Percentiles rank a stretch among this genome's conserved stretches.
Conservation (phyloP, 768 basidiomycete genomes). For the Pulveroboletus frians region DNA sequence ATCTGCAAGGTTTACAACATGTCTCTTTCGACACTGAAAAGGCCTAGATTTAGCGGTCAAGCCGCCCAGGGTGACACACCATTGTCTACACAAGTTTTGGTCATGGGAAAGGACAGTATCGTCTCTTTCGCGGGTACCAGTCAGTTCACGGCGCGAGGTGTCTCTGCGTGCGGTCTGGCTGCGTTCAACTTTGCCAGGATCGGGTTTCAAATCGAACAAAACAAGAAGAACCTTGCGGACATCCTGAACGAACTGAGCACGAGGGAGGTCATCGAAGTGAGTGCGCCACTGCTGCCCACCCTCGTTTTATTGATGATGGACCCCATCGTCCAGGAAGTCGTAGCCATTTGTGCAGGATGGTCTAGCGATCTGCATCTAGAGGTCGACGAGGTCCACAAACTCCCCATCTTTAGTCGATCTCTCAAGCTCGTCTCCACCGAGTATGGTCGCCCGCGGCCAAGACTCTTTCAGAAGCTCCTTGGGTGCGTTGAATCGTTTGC, state of each 20-base stretch:
- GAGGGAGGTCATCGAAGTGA: constrained; percentile 24
- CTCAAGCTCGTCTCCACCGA: constrained; percentile 33
- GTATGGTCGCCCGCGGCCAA: constrained; percentile 36
- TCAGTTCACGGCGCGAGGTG: constrained; percentile 45
- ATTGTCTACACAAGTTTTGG: constrained; percentile 15
- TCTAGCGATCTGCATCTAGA: constrained; percentile 48
- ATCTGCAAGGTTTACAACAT: background rate
- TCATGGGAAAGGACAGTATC: constrained; percentile 32
- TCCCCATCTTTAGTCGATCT: constrained; percentile 45
- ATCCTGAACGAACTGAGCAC: constrained; percentile 20
- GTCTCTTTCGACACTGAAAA: background rate
- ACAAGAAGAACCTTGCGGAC: constrained; percentile 4
- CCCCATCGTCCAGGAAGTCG: constrained; percentile 42
- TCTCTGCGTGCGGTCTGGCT: constrained; percentile 62
- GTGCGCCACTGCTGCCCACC: background rate
- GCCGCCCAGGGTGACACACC: background rate
- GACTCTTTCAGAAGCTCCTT: constrained; percentile 32
- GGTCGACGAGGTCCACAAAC: constrained; percentile 45
- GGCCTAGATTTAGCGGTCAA: background rate
- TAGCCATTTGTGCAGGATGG: constrained; percentile 56
- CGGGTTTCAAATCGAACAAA: constrained; percentile 32
- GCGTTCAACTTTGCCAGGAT: constrained; percentile 59
- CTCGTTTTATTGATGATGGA: background rate
- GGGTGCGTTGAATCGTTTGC: constrained; percentile 14
- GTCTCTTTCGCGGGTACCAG: constrained; percentile 49